Evolutionary conservation across 495 filamentous ascomycete genomes (phyloP), one percentile per base, ranked within the genome.

Genomic region (Evansstolkia leycettana): DNA sequence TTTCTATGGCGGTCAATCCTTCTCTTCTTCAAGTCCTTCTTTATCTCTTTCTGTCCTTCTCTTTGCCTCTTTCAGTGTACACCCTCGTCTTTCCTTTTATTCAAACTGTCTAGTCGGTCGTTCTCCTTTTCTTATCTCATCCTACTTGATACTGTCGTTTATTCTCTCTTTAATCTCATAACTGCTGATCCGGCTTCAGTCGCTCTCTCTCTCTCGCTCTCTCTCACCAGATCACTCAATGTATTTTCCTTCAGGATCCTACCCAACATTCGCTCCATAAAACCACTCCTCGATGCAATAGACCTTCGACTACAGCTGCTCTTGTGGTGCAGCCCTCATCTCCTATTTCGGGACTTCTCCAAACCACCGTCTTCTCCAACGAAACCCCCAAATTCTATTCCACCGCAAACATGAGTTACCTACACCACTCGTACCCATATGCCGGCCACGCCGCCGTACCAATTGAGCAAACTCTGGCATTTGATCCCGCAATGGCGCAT

Each of bases 351-450:
- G n/a, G n/a, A n/a, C n/a, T n/a, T 26, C 18, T 15, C 2, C 15
- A 28, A 20, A n/a, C 28, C 11, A n/a, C 28, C 28, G 5, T n/a
- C 34, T 36, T 18, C 14, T 18, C 34, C 39, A 14, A 34, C 32
- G 17, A 40, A 16, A 23, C 4, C 20, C 28, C 28, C 28, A 12
- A 15, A n/a, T 29, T 29, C 37, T 36, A 26, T 27, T 37, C 31
- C 19, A 17, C 37, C 28, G 31, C 39, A 31, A 38, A 32, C 40
- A 67, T 67, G 64, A 67, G 58, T 28, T 67, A 62, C 25, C 50
- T 65, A 8, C 62, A 67, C 34, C 61, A 62, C 33, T 55, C 62
- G 35, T 67, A 62, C 50, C 50, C 55, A 23, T 67, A 59, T 38
- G 33, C 49, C 15, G 43, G 51, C 39, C 60, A 62, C 43, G 35